Evolutionary conservation across 1,139 yeast species (phyloP).

Genomic region (Debaryomyces subglobosus): DNA sequence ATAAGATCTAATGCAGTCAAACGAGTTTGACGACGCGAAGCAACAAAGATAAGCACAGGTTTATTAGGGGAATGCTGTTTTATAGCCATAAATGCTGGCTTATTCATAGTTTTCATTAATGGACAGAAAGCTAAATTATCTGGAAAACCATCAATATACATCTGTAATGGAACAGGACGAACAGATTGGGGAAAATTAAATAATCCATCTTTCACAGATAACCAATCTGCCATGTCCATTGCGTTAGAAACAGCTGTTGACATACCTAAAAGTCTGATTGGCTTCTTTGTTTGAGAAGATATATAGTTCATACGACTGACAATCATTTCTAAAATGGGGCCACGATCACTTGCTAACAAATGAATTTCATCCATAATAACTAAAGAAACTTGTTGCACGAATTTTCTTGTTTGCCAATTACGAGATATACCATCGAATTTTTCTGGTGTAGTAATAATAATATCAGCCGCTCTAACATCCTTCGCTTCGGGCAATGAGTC

Average conservation of each 20-base stretch:
- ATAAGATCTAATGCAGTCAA: slow-evolving; percentile 92
- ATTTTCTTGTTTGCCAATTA: slow-evolving; percentile 94
- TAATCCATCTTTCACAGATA: slow-evolving; percentile 85
- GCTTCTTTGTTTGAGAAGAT: slow-evolving; percentile 71
- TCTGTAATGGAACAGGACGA: slow-evolving; percentile 95
- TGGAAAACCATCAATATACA: slow-evolving; percentile 97
- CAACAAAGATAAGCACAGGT: slow-evolving; percentile 93
- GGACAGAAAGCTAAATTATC: slow-evolving; percentile 94
- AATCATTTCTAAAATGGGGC: slow-evolving; percentile 97
- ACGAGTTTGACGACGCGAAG: slow-evolving; percentile 95
- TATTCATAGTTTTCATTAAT: slow-evolving; percentile 96
- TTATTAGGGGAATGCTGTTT: slow-evolving; percentile 92
- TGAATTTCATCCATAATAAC: slow-evolving; percentile 99
- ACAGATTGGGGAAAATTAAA: slow-evolving; percentile 95
- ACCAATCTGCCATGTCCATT: slow-evolving; percentile 97
- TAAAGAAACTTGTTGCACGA: slow-evolving; percentile 87
- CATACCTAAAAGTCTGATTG: slow-evolving; percentile 85
- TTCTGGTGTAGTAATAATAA: slow-evolving; percentile 95
- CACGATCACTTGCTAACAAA: slow-evolving; percentile 94
- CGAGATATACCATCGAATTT: slow-evolving; percentile 98
- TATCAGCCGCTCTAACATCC: slow-evolving; percentile 87
- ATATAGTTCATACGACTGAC: slow-evolving; percentile 97
- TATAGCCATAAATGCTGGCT: slow-evolving; percentile 95
- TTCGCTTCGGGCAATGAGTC: slow-evolving; percentile 90
- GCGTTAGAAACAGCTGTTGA: slow-evolving; percentile 99